Percentiles rank a stretch among this genome's conserved stretches.
These are phyloP conservation scores for Phoma sp. DNA, from an alignment of 2,329 filamentous ascomycete genomes.

Conservation along the genomic window DNA sequence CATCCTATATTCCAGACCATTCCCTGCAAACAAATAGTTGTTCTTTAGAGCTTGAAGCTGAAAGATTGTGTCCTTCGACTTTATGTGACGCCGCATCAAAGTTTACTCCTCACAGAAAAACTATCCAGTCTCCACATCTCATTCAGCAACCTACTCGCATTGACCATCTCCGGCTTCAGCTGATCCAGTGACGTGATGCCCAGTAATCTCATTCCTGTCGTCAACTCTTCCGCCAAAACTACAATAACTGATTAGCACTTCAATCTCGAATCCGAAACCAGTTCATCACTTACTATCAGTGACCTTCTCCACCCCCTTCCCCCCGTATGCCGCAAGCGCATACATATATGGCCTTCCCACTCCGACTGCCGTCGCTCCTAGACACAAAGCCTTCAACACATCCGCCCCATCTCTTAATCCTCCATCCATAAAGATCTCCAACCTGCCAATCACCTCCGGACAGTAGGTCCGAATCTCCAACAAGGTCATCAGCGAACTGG, in stretches of 20 bases:
- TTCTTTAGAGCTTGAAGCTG: no score
- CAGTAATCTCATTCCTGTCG: slow-evolving; percentile 70
- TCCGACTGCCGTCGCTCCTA: slow-evolving; percentile 49
- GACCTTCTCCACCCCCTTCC: slow-evolving; percentile 43
- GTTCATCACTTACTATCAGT: slow-evolving; percentile 48
- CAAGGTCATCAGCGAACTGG: slow-evolving; percentile 46
- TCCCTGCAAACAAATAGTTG: no score
- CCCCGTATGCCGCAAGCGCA: slow-evolving; percentile 47
- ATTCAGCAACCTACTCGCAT: slow-evolving; percentile 48
- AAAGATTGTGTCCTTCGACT: no score
- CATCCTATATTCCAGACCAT: no score
- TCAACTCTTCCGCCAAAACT: slow-evolving; percentile 63
- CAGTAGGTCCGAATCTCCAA: slow-evolving; percentile 47
- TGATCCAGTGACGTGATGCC: slow-evolving; percentile 67
- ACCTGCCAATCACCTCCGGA: slow-evolving; percentile 43
- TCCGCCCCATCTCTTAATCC: slow-evolving; percentile 48
- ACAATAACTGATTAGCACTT: slow-evolving; percentile 13
- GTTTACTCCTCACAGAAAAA: slow-evolving; percentile 28
- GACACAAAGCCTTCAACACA: slow-evolving; percentile 48
- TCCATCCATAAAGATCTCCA: slow-evolving; percentile 49
- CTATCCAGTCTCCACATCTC: slow-evolving; percentile 44
- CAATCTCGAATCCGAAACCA: neutral
- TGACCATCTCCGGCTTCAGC: slow-evolving; percentile 66
- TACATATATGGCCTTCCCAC: slow-evolving; percentile 49
- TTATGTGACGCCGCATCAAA: no score